Percentiles rank a stretch among this genome's conserved stretches.
Evolutionary conservation across 1,139 yeast species (phyloP).

Genomic region (Suhomyces yuchorum): DNA sequence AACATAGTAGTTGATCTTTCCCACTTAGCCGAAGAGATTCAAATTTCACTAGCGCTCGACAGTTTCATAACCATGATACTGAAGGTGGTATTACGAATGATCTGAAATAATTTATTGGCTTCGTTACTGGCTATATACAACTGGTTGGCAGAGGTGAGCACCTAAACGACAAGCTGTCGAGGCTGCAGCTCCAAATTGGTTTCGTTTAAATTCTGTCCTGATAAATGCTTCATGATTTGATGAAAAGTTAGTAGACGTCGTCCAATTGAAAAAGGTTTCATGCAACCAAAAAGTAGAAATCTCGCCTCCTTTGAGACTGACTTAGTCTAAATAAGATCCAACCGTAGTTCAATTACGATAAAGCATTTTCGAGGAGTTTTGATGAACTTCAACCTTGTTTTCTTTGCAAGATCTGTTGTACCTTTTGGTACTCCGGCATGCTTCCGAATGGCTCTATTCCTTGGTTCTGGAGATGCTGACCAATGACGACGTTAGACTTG

Average conservation of each 20-base stretch:
- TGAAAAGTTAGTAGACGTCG: neutral
- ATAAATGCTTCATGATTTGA: neutral
- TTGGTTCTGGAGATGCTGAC: conserved; percentile 41
- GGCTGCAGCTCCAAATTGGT: neutral
- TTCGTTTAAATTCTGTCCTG: neutral
- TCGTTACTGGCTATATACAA: neutral
- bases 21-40: neutral
- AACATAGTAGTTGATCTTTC: neutral
- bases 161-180: neutral
- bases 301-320: no score
- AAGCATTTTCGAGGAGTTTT: no score
- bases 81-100: neutral
- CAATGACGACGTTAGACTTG: conserved; percentile 63
- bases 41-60: neutral
- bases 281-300: no score
- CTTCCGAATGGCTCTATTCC: conserved; percentile 32
- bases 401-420: conserved; percentile 17
- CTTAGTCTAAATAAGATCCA: no score
- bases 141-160: neutral
- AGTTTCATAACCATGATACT: neutral
- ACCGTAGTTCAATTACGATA: no score
- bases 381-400: neutral
- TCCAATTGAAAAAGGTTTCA: no score
- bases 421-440: conserved; percentile 46
- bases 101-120: neutral